Conservation (phyloP, 352 stramenopile species). For the Pythium sukuiense region DNA sequence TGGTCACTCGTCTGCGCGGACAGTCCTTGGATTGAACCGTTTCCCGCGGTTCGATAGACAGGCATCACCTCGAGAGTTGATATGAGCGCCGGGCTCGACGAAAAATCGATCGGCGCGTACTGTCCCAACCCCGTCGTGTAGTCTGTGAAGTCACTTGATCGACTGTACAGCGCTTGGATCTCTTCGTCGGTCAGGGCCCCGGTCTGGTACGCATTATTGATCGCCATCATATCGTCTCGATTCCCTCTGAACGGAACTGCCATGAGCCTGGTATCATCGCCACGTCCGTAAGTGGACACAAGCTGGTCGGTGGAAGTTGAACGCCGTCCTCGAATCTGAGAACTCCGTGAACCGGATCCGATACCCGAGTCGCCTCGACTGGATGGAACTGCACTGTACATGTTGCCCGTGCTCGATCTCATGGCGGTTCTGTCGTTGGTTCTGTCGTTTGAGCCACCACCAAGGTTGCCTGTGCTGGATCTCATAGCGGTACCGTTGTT, state of each 20-base stretch:
- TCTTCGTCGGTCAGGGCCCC: slow-evolving; percentile 40
- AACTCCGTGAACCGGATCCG: background rate
- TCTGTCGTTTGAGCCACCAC: too few species aligned
- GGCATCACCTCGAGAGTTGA: slow-evolving; percentile 33
- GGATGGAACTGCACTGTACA: background rate
- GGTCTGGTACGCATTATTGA: slow-evolving; percentile 33
- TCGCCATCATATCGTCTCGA: slow-evolving; percentile 12
- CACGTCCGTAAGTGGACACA: background rate
- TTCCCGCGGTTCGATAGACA: slow-evolving; percentile 33
- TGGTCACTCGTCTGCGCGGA: background rate
- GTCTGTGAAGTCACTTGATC: slow-evolving; percentile 35
- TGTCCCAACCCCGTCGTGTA: slow-evolving; percentile 32
- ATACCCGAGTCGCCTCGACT: background rate
- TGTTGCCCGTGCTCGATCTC: background rate
- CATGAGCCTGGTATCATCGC: background rate
- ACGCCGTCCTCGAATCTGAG: background rate
- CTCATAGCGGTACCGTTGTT: background rate
- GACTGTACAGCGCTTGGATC: slow-evolving; percentile 35
- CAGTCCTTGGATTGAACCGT: background rate
- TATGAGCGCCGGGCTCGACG: slow-evolving; percentile 37
- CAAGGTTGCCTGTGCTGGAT: background rate
- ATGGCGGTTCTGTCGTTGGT: background rate
- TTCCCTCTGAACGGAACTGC: background rate
- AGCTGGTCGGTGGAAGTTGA: background rate
- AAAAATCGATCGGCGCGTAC: slow-evolving; percentile 33